Evolutionary conservation across 805 yeast genomes (phyloP).

Genomic region (Soucietia sequanensis): DNA sequence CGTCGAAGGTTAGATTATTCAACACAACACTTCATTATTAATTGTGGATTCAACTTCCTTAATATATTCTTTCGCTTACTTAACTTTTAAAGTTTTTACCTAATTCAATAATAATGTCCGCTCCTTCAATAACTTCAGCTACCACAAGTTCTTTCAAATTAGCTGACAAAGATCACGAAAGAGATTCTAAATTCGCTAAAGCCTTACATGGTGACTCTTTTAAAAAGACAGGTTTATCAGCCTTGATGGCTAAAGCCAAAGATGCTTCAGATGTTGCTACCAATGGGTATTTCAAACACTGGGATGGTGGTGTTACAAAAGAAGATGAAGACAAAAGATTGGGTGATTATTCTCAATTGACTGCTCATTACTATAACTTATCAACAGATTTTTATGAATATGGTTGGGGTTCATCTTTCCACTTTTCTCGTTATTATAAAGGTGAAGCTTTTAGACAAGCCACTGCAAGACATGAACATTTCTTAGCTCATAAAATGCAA

Average conservation of each 20-base stretch:
- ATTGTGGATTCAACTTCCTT: too few relatives aligned
- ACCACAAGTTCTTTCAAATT: constrained; percentile 18
- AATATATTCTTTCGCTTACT: too few relatives aligned
- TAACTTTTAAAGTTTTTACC: too few relatives aligned
- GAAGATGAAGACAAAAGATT: constrained; percentile 73
- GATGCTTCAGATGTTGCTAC: constrained; percentile 77
- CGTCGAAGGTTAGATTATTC: too few relatives aligned
- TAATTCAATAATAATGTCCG: constrained; percentile 2
- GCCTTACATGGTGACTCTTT: constrained; percentile 83
- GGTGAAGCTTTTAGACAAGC: constrained; percentile 96
- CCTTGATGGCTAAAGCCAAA: constrained; percentile 74
- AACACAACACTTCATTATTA: too few relatives aligned
- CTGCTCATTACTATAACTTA: constrained; percentile 94
- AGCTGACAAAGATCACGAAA: constrained; percentile 51
- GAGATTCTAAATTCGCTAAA: constrained; percentile 73
- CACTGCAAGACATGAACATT: constrained; percentile 96
- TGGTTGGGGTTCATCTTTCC: constrained; percentile 99
- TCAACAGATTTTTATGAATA: constrained; percentile 98
- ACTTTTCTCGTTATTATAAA: constrained; percentile 87
- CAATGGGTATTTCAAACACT: constrained; percentile 90
- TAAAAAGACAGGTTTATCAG: constrained; percentile 67
- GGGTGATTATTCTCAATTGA: constrained; percentile 82
- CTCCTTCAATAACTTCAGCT: neutral
- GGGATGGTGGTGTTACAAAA: constrained; percentile 86
- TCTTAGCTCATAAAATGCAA: constrained; percentile 82